These are phyloP conservation scores for Vicia villosa DNA, from an alignment of 306 rosid genomes.

Conservation along the genomic window DNA sequence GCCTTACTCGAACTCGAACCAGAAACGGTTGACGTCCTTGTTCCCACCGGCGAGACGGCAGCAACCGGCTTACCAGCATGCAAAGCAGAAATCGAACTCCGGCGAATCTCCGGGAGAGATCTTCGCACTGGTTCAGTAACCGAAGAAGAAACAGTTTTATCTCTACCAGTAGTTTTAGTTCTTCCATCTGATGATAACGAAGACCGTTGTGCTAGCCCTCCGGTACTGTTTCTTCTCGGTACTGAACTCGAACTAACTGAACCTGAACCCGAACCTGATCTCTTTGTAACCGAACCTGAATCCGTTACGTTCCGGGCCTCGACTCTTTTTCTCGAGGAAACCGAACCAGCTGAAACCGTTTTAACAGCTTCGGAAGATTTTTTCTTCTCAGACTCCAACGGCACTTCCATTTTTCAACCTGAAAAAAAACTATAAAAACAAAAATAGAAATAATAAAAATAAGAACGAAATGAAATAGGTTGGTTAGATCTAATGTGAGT, in stretches of 20 bases:
- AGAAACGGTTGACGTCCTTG: slow-evolving; percentile 46
- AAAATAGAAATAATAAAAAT: background rate
- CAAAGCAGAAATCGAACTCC: slow-evolving; percentile 57
- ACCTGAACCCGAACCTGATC: slow-evolving; percentile 48
- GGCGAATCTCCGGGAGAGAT: slow-evolving; percentile 76
- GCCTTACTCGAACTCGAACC: slow-evolving; percentile 40
- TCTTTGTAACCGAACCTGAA: slow-evolving; percentile 43
- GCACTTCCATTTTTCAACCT: slow-evolving; percentile 58
- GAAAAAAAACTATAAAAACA: background rate
- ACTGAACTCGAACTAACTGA: slow-evolving; percentile 45
- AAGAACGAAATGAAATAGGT: slow-evolving; percentile 41
- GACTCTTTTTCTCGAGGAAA: slow-evolving; percentile 49
- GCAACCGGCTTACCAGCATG: slow-evolving; percentile 49
- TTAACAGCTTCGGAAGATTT: slow-evolving; percentile 37
- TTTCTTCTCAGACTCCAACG: slow-evolving; percentile 48
- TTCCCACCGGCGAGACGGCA: slow-evolving; percentile 41
- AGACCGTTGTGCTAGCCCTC: slow-evolving; percentile 66
- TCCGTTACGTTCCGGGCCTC: slow-evolving; percentile 49
- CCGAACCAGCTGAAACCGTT: slow-evolving; percentile 42
- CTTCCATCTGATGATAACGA: slow-evolving; percentile 45
- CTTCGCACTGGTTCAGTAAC: slow-evolving; percentile 52
- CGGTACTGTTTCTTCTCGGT: slow-evolving; percentile 70
- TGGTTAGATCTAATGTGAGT: slow-evolving; percentile 39
- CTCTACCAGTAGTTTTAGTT: slow-evolving; percentile 41
- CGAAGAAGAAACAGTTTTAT: slow-evolving; percentile 25